Evolutionary conservation across 1,284 basidiomycete species (phyloP).

Genomic region (Leccinum fallax): DNA sequence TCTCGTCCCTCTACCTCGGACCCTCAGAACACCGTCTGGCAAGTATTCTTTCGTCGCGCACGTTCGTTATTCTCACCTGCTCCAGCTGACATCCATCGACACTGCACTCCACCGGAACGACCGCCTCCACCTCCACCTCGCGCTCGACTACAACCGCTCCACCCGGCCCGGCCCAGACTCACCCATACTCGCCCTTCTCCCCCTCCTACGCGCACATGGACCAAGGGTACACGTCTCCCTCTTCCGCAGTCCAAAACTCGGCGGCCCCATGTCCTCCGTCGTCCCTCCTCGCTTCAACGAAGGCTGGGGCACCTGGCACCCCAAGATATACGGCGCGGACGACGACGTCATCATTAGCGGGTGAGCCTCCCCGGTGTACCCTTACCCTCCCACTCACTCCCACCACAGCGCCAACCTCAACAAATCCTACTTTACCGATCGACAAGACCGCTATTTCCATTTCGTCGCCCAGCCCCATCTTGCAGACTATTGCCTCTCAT

Average conservation of each 20-base stretch:
- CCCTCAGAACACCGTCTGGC: conserved; percentile 70
- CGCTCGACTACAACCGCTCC: conserved; percentile 89
- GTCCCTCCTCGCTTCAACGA: conserved; percentile 96
- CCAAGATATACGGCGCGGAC: conserved; percentile 94
- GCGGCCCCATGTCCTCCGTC: conserved; percentile 71
- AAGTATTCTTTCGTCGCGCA: conserved; percentile 28
- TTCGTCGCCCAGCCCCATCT: conserved; percentile 66
- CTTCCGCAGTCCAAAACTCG: conserved; percentile 86
- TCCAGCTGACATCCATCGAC: conserved; percentile 69
- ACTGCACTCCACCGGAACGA: conserved; percentile 62
- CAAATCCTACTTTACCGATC: conserved; percentile 91
- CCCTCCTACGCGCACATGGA: conserved; percentile 73
- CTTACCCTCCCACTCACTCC: neutral
- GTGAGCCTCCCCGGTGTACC: conserved; percentile 50
- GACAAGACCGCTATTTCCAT: conserved; percentile 92
- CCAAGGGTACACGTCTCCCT: conserved; percentile 77
- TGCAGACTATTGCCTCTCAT: conserved; percentile 82
- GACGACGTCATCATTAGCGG: conserved; percentile 92
- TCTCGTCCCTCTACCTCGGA: conserved; percentile 87
- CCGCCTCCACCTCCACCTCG: conserved; percentile 69
- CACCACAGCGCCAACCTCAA: conserved; percentile 87
- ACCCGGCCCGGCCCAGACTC: conserved; percentile 82
- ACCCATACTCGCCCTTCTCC: conserved; percentile 74
- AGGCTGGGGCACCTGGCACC: conserved; percentile 98
- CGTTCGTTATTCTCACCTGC: conserved; percentile 1